phyloP scores from a whole-genome alignment of 2,329 filamentous ascomycete genomes.

The Penicillium brevicompactum region DNA sequence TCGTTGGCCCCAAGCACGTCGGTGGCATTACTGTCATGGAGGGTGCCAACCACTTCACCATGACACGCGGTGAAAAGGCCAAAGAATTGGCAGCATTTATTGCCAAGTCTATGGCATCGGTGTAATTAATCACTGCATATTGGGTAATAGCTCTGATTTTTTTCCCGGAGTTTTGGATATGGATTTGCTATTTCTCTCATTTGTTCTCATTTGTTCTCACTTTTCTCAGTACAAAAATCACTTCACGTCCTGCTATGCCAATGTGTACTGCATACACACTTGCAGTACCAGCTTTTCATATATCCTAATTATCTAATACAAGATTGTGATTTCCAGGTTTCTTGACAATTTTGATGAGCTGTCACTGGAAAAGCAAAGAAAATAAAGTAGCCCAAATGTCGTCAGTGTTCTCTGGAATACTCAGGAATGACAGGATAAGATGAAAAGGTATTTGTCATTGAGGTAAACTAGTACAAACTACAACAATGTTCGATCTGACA shows the following conservation, averaged over 20 bases:
- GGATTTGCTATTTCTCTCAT: background rate
- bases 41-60: slow-evolving; percentile 40
- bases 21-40: slow-evolving; percentile 36
- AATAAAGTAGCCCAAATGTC: too few relatives aligned
- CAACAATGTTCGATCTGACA: background rate
- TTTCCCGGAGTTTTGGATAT: background rate
- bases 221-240: background rate
- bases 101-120: slow-evolving; percentile 26
- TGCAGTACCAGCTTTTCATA: background rate
- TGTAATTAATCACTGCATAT: slow-evolving; percentile 10
- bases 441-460: background rate
- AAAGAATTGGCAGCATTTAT: slow-evolving; percentile 35
- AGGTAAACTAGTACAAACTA: background rate
- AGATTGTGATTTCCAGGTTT: background rate
- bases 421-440: background rate
- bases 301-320: slow-evolving; percentile 1
- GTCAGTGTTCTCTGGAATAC: background rate
- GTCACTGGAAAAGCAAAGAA: background rate
- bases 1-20: slow-evolving; percentile 43
- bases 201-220: background rate
- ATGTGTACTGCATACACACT: slow-evolving; percentile 4
- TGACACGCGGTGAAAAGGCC: slow-evolving; percentile 32
- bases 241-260: slow-evolving; percentile 3
- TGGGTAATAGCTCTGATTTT: background rate
- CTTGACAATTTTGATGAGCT: background rate